Conservation (phyloP, 768 basidiomycete genomes). For the Suillus decipiens region DNA sequence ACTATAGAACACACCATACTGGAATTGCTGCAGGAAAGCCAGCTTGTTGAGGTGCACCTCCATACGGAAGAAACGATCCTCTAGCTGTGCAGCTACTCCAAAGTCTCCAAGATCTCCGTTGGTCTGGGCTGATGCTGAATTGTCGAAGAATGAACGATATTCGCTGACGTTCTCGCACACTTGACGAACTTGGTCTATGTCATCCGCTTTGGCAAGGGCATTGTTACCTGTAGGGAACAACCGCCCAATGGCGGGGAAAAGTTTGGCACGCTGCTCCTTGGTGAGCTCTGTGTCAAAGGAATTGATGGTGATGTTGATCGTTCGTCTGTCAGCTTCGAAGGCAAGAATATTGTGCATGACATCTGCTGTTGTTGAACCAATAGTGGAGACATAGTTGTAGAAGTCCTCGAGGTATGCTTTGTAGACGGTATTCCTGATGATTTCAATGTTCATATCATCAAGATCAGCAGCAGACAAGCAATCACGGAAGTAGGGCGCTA, state of each 20-base stretch:
- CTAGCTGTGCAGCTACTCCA: constrained; percentile 67
- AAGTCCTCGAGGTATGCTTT: constrained; percentile 99
- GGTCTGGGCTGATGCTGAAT: constrained; percentile 36
- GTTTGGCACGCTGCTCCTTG: constrained; percentile 91
- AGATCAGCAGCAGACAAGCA: constrained; percentile 94
- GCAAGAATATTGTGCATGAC: constrained; percentile 90
- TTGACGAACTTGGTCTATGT: constrained; percentile 87
- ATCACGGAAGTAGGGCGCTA: constrained; percentile 94
- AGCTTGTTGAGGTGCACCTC: constrained; percentile 95
- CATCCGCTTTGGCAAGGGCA: constrained; percentile 89
- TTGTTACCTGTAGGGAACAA: constrained; percentile 97
- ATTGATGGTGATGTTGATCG: constrained; percentile 99
- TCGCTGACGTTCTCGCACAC: constrained; percentile 88
- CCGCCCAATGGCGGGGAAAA: constrained; percentile 93
- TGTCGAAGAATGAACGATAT: constrained; percentile 88
- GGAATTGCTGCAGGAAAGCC: constrained; percentile 96
- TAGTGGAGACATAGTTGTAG: constrained; percentile 73
- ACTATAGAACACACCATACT: constrained; percentile 89
- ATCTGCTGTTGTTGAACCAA: constrained; percentile 85
- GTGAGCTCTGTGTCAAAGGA: constrained; percentile 94
- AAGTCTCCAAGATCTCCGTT: constrained; percentile 42
- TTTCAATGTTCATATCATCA: constrained; percentile 99
- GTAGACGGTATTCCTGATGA: constrained; percentile 98
- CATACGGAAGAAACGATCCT: constrained; percentile 92
- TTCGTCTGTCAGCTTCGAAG: constrained; percentile 96